Conservation (phyloP, 768 basidiomycete genomes). For the Hygrophorus russula region DNA sequence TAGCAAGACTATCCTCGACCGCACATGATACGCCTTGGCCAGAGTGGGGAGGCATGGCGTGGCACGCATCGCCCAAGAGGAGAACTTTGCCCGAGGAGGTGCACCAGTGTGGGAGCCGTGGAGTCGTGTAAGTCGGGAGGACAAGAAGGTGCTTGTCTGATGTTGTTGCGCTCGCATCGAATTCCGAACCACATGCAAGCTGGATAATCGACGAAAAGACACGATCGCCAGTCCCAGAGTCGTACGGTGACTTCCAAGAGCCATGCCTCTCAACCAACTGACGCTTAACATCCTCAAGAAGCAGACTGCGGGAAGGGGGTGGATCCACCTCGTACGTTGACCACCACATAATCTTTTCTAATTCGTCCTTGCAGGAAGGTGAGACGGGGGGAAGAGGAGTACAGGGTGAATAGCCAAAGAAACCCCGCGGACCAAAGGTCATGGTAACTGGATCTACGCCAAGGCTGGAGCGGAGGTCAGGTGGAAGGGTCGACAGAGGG, state of each 20-base stretch:
- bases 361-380: constrained; percentile 1
- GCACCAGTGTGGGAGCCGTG: constrained; percentile 24
- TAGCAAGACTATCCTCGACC: constrained; percentile 26
- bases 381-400: constrained; percentile 9
- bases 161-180: constrained; percentile 8
- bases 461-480: constrained; percentile 16
- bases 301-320: constrained; percentile 16
- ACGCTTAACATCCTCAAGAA: constrained; percentile 13
- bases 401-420: constrained; percentile 25
- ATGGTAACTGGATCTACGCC: constrained; percentile 20
- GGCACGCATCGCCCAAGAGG: constrained; percentile 32
- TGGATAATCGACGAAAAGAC: constrained; percentile 18
- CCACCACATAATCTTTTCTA: constrained; percentile 26
- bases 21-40: constrained; percentile 32
- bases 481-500: constrained; percentile 17
- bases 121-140: constrained; percentile 25
- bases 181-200: constrained; percentile 15
- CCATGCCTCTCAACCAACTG: constrained; percentile 22
- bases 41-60: constrained; percentile 31
- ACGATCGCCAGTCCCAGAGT: constrained; percentile 11
- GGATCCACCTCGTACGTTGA: constrained; percentile 23
- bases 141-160: constrained; percentile 12
- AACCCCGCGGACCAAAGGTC: constrained; percentile 26
- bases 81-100: constrained; percentile 24
- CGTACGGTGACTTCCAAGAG: constrained; percentile 24